Conservation (phyloP, 2,329 filamentous ascomycete species). For the Colletotrichum shisoi region DNA sequence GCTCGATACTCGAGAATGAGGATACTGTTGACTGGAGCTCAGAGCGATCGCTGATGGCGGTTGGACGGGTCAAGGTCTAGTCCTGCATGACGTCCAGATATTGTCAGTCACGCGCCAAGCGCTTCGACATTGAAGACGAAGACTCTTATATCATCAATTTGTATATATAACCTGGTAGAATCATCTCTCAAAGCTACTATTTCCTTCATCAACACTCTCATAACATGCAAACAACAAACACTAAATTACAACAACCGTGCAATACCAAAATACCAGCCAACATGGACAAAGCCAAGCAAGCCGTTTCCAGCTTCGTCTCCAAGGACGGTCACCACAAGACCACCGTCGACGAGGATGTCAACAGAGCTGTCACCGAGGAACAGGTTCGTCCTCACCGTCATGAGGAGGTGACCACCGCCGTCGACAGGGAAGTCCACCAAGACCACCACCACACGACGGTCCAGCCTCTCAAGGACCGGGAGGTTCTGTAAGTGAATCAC, state of each 20-base stretch:
- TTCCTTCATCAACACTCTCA: background rate
- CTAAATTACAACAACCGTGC: background rate
- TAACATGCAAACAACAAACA: background rate
- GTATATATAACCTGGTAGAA: conserved; percentile 1
- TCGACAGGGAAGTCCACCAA: conserved; percentile 75
- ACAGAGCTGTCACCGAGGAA: conserved; percentile 68
- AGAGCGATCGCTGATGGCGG: background rate
- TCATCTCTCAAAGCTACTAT: background rate
- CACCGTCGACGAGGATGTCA: conserved; percentile 72
- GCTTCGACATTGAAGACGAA: background rate
- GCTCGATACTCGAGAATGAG: conserved; percentile 1
- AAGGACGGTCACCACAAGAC: conserved; percentile 72
- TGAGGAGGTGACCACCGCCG: conserved; percentile 67
- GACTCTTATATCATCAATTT: background rate
- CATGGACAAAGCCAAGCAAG: conserved; percentile 72
- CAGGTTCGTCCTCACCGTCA: conserved; percentile 66
- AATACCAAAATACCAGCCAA: conserved; percentile 40
- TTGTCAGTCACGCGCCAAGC: background rate
- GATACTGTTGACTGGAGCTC: background rate
- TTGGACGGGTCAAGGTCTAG: background rate
- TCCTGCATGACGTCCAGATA: conserved; percentile 6
- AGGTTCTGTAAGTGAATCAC: conserved; percentile 54
- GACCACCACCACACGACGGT: conserved; percentile 76
- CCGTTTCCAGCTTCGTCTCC: conserved; percentile 67
- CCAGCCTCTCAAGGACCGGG: conserved; percentile 62